Evolutionary conservation across 2,329 filamentous ascomycete species (phyloP), one percentile per base, ranked within the genome.

Genomic region (Colletotrichum cuscutae): DNA sequence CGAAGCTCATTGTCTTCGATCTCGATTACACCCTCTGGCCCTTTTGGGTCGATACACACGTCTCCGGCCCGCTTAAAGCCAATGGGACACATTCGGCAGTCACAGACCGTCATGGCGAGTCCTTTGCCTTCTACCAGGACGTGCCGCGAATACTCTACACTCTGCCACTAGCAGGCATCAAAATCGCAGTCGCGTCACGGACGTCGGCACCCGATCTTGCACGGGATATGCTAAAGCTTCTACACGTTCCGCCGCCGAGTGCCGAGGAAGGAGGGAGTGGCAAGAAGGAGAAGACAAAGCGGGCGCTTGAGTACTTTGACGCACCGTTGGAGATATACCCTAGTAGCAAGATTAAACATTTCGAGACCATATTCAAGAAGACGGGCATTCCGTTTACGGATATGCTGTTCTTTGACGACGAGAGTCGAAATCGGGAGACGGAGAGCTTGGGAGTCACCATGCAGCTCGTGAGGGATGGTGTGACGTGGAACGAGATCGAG

Each of bases 11-110:
- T 77, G 94, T 97, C 75, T 98, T 98, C 84, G 97, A 98, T 82
- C 90, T 98, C 75, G 96, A 98, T 87, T 98, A 98, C 87, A 98
- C 97, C 0, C 88, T 98, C n/a, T 98, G 96, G 97, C 95, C 95
- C 5, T 98, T 98, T 84, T 98, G 96, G 96, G 92, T 97, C 1
- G 97, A 98, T 85, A 98, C 95, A 4, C 95, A 98, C 83, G 93
- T 97, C 77, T 90, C 91, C 28, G 89, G 91, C 7, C 95, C 95
- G 0, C 84, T 98, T 22, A 88, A 88, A 76, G 78, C 86, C 7
- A 84, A 86, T 66, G 68, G 84, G 0, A 75, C 80, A 8, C 82
- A 82, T 83, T 84, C 79, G 72, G 80, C 77, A 75, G 85, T 83
- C 66, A 82, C 84, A 24, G 90, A 92, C 80, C 84, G 86, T 75